phyloP scores from a whole-genome alignment of 192 early-diverging fungal species.

The Ramicandelaber brevisporus region DNA sequence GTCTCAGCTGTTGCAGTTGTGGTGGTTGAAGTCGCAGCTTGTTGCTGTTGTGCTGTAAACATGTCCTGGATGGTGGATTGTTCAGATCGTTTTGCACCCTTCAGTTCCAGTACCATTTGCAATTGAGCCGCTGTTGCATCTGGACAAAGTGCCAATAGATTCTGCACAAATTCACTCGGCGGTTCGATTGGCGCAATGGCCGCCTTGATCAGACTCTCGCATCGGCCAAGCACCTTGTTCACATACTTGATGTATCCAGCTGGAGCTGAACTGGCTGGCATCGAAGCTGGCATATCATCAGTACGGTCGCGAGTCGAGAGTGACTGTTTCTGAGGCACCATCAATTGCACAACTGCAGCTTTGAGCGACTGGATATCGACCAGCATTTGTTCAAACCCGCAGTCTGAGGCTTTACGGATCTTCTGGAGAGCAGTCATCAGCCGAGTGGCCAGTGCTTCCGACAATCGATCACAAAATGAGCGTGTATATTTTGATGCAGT shows the following conservation, averaged over 20 bases:
- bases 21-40: too few species aligned
- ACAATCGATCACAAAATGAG: conserved; percentile 80
- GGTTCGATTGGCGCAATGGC: conserved; percentile 68
- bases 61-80: conserved; percentile 24
- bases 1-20: too few species aligned
- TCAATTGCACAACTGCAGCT: conserved; percentile 43
- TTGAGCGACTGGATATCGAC: conserved; percentile 87
- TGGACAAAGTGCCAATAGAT: conserved; percentile 66
- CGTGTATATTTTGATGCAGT: conserved; percentile 51
- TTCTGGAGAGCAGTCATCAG: conserved; percentile 40
- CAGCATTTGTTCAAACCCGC: conserved; percentile 89
- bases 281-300: background rate
- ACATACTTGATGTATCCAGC: conserved; percentile 65
- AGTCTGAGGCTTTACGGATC: conserved; percentile 68
- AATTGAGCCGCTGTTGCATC: conserved; percentile 41
- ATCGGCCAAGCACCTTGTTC: conserved; percentile 43
- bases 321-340: conserved; percentile 21
- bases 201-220: conserved; percentile 76
- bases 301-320: conserved; percentile 4
- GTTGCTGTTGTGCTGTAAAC: too few species aligned
- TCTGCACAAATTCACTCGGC: conserved; percentile 55
- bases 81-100: conserved; percentile 38
- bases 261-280: conserved; percentile 1
- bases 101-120: conserved; percentile 60
- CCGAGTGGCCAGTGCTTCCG: conserved; percentile 48